Base-by-base conservation (phyloP, 192 early-diverging fungal species). In the Coemansia sp. region DNA sequence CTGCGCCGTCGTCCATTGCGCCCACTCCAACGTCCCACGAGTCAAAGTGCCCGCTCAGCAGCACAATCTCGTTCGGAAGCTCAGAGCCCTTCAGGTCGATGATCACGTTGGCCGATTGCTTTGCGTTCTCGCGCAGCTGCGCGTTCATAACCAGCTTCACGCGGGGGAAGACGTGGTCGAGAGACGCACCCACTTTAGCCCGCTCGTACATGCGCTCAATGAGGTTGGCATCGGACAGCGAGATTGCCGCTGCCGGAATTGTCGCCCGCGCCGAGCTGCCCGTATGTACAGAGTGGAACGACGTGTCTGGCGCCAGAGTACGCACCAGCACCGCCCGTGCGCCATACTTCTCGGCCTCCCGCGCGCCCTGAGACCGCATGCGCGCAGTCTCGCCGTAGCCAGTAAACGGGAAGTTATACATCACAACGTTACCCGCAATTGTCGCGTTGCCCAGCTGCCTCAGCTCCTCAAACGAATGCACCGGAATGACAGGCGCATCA, bases 1-100 rank as follows among this genome's bases (percentile, higher is more conserved):
- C 84, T 5, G 85, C 83, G 41, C 85, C 86, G 63, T 87, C 86
- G 37, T 87, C 86, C 51, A 84, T 76, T 2, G 84, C 86, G 0
- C 86, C 86, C n/a, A 79, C 75, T 8, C 86, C 84, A 7, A 75
- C 62, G 19, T 83, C 81, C 81, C 81, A 83, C 56, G 73, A 76
- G 51, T 83, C 81, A 70, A 87, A 82, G 60, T 87, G 86, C 8
- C 86, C 86, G 60, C 83, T 82, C 24, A 87, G 54, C 21, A 83
- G 71, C 19, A 87, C 76, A 3, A 85, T 70, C 51, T 85, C 81
- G 22, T 87, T 76, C 2, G 83, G 76, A 0, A 37, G 54, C 41
- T 81, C 81, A 17, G 72, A 53, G 37, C 86, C 86, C 60, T 70
- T 70, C 23, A 87, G 54, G 38, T 87, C 86, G 17, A 85, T 67